Base-by-base conservation (phyloP, 2,329 filamentous ascomycete species). In the Alternaria longipes region DNA sequence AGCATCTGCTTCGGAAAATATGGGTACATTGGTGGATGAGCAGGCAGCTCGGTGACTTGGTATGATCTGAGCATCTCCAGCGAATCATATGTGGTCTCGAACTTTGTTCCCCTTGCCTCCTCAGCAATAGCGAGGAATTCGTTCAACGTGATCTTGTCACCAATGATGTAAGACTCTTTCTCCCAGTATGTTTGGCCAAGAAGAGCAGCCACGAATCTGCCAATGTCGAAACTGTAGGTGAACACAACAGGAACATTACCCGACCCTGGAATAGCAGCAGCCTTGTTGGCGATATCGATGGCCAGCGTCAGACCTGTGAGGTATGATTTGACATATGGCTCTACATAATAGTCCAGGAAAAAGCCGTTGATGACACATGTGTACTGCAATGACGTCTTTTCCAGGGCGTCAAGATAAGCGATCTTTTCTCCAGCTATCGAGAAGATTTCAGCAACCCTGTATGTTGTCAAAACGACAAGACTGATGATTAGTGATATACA, bases 1-100 rank as follows among this genome's bases (percentile, higher is more conserved):
- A 66, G 30, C 44, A 44, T 22, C 30, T 55, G 34, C 47, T 63
- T 66, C 1, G 63, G 63, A n/a, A 63, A 51, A 32, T 59, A 61
- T 14, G 51, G 38, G 44, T 63, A 66, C 30, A 60, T 8, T 1
- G 56, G 34, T 32, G 26, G 16, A 20, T 62, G 22, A 11, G 42
- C 26, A 5, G 68, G 68, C 12, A 71, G 49, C 53, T 67, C 65
- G 5, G 65, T 67, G 20, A 67, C 54, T 52, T 63, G n/a, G 4
- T 42, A 54, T 18, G 49, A n/a, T 32, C 62, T 30, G 28, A 70
- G 26, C 18, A 41, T 61, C 41, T 64, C 60, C 14, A 70, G 6
- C 1, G 52, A 51, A 38, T 70, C 68, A 36, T 61, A 59, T 3
- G 26, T 26, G 22, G 36, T 18, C 36, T n/a, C n/a, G 36, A 38